Base-by-base conservation (phyloP, 371 early-diverging fungal species). In the Mortierella sp. region DNA sequence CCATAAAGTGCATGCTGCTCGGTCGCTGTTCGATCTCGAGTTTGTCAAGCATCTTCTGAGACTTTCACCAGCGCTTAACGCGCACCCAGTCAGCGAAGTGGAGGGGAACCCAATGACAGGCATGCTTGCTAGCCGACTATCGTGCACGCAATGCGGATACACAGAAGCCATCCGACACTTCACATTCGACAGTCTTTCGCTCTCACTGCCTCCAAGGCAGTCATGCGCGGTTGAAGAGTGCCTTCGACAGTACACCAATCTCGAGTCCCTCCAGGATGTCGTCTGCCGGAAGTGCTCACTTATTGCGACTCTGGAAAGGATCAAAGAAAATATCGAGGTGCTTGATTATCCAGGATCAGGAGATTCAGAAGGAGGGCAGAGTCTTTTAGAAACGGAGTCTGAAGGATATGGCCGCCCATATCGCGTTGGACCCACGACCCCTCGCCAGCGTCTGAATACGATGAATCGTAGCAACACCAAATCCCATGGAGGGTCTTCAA, bases 111-210 rank as follows among this genome's bases (percentile, higher is more conserved):
- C 94, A 8, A 89, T 93, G 69, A 83, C 86, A 12, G 94, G 94
- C 5, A 72, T 92, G 66, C 83, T 88, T 31, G 94, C 93, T 6
- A 88, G 87, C 39, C 87, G 93, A 56, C 84, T 93, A 18, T 89
- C 92, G 57, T 94, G 94, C 74, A 82, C 87, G 61, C 87, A 89
- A 48, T 94, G 94, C 63, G 92, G 90, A 6, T 91, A 93, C 58
- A 93, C 91, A 12, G 91, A 90, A 55, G 90, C 93, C 9, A 87
- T 94, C 54, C 86, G 94, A 26, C 94, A 94, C 60, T 90, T 91
- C 68, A 86, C 92, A 18, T 94, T 94, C 81, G 93, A 93, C 71
- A 92, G 91, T 50, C 80, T 93, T 12, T 93, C 94, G 16, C 83
- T 94, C 19, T 82, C 87, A 31, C 83, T 93, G 42, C 94, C 94